Base-by-base conservation (phyloP, 768 basidiomycete genomes). In the Sporobolomyces pararoseus region DNA sequence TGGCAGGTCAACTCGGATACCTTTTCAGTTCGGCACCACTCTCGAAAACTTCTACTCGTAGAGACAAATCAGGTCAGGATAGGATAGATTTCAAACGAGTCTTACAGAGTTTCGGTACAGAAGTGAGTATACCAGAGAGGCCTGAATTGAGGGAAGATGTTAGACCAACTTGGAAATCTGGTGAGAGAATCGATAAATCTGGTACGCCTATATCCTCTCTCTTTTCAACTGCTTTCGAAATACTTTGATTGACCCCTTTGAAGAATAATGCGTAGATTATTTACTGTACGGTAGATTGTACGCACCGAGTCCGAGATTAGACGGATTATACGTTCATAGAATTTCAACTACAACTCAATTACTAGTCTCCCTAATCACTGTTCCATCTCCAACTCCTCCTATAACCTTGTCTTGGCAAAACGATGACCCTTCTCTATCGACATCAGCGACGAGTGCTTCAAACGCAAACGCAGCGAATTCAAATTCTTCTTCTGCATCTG, bases 1-100 rank as follows among this genome's bases (percentile, higher is more conserved):
- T 97, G 72, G 90, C 91, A 73, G 95, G 95, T 31, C 91, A 91
- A 2, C 83, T 97, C 47, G 90, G 90, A 53, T 97, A 96, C 77
- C 89, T 96, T 66, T 95, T 94, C 78, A 90, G 89, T 1, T 91
- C 91, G 13, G 91, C 89, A 76, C 85, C 89, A 69, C 81, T 96
- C 59, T 83, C 88, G 21, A 66, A 69, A 49, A 78, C 78, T 53
- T 65, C 76, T 66, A 65, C 52, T 0, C 58, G 65, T 17, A 51
- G 60, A 5, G 50, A 37, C 74, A 83, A 90, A 66, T 85, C 85
- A 75, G 83, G 82, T 42, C 90, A 88, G 19, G 84, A 85, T 6
- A 84, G 85, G 71, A 87, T 90, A 50, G 84, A 84, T 21, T 88
- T 97, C 82, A 91, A 91, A 78, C 87, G 92, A 76, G 88, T 95